Evolutionary conservation across 345 rosid species (phyloP).

Genomic region (Brassica rapa): DNA sequence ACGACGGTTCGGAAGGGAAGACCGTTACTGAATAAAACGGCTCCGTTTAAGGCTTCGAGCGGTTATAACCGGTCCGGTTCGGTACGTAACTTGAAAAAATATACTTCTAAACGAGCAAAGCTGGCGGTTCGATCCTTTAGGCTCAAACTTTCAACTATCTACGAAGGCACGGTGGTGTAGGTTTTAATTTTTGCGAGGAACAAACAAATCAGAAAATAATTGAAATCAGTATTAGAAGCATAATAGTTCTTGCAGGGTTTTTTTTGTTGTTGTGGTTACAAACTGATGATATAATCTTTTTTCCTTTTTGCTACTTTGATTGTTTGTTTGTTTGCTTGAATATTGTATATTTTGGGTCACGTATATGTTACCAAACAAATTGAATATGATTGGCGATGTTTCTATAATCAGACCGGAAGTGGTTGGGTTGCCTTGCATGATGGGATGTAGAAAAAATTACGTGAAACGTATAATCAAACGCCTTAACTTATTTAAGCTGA

Average conservation of each 20-base stretch:
- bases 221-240: neutral
- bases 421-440: neutral
- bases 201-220: neutral
- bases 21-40: slow-evolving; percentile 14
- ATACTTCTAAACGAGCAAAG: slow-evolving; percentile 66
- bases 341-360: slow-evolving; percentile 14
- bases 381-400: neutral
- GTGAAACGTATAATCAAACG: slow-evolving; percentile 4
- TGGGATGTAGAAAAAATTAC: neutral
- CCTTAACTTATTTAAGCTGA: neutral
- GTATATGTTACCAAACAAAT: neutral
- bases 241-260: neutral
- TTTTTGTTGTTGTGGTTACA: neutral
- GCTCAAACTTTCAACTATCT: slow-evolving; percentile 66
- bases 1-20: slow-evolving; percentile 1
- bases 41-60: slow-evolving; percentile 10
- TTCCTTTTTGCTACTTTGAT: neutral
- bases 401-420: neutral
- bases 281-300: slow-evolving; percentile 16
- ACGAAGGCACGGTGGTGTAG: slow-evolving; percentile 65
- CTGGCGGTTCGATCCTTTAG: slow-evolving; percentile 76
- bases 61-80: slow-evolving; percentile 60
- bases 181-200: slow-evolving; percentile 5
- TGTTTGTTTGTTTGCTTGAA: neutral
- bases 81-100: slow-evolving; percentile 52